Base-by-base conservation (phyloP, 179 eudicot species). In the Nepenthes alata region DNA sequence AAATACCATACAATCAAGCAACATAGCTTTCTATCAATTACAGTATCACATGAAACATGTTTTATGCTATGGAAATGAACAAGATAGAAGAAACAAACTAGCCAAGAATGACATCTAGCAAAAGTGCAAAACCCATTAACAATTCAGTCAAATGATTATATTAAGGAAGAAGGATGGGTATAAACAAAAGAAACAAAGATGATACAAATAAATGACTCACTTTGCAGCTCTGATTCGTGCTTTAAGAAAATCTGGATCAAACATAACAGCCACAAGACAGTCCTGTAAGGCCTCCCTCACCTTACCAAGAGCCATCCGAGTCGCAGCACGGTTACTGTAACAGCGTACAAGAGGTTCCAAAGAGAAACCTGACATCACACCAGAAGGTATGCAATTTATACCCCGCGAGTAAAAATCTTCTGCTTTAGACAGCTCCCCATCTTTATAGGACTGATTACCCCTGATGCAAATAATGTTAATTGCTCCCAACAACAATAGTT, bases 321-420 rank as follows among this genome's bases (percentile, higher is more conserved):
- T 79, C 55, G 97, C 98, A 67, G 97, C 97, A 57, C 98, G 98
- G 66, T 93, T 93, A 80, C 94, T 89, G 74, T 93, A 93, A 74
- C 98, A 93, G 47, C 89, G 80, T 67, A 89, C 82, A 70, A 89
- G 85, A 68, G 95, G 87, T 67, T 74, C 73, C 56, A 66, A 52
- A 61, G 77, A 71, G 55, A 38, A 75, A 66, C 59, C 79, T 55
- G 78, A 58, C 57, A 69, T 58, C 60, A 67, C 66, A 2, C 53
- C 61, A 25, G 62, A 69, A 59, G 79, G 72, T 47, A 83, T 65
- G 66, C 82, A 70, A 70, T 78, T 74, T 58, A 93, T 81, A 61
- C 98, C 97, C 80, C 75, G 75, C 56, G 98, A 72, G 75, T 93
- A 93, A 61, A 71, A 81, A 44, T 79, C 84, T 70, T 93, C 95